Base-by-base conservation (phyloP, 805 yeast species). In the Scheffersomyces stipitis region DNA sequence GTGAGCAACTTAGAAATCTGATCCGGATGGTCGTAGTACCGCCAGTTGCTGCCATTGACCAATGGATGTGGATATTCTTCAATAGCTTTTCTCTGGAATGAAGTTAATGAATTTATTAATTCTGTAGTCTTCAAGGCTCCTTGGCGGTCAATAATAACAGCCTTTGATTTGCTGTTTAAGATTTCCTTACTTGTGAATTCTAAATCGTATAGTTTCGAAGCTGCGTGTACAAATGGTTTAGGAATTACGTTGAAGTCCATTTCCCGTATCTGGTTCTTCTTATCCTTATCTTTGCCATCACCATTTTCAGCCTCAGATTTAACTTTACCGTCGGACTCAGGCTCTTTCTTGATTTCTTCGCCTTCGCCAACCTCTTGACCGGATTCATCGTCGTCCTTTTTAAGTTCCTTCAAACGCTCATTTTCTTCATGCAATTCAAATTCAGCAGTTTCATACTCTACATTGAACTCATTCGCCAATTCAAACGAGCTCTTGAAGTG, bases 41-140 rank as follows among this genome's bases (percentile, higher is more conserved):
- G 75, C 97, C 97, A 89, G 26, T 77, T 76, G 4, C 60, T 42
- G 1, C 75, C 67, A 10, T 71, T 59, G 7, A 80, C 46, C 15
- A 86, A 53, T 4, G 80, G 75, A 37, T 72, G 77, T 1, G 82
- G 76, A 1, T 69, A 63, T 52, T 86, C 96, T 49, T 84, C 95
- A 15, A 83, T 60, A 12, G 78, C 47, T 52, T 86, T 87, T 31
- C 86, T 64, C 51, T 83, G 81, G 18, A 66, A 38, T 1, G 73
- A 63, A 0, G 57, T 40, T 17, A 68, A 54, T 8, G 42, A 38
- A 24, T 33, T 30, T 7, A 37, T 9, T 3, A 40, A 34, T 23
- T 26, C 16, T 10, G 37, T 16, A 26, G 37, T 23, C 20, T 15
- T 24, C 15, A 37, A 53, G 4, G 66, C 63, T 15, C 71, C 75